A percentile compares a stretch with the other conserved stretches of the same genome.
phyloP scores from a whole-genome alignment of 2,329 filamentous ascomycete species.

The Pleurostoma richardsiae region DNA sequence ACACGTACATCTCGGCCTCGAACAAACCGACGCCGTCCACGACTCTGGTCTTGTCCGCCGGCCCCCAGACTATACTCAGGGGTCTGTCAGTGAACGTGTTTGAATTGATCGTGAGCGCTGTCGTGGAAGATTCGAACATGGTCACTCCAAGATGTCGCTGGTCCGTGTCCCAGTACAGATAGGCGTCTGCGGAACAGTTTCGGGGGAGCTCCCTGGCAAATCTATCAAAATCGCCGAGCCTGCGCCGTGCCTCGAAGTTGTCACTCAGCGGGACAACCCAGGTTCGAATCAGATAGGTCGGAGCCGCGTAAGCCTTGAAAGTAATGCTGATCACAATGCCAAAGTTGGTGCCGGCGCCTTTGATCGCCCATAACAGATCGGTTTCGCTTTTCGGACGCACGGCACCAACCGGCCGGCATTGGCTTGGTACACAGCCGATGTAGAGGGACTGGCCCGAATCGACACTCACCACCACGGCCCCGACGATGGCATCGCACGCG shows the following conservation, averaged over 20 bases:
- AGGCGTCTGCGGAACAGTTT: conserved; percentile 46
- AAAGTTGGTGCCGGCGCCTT: conserved; percentile 55
- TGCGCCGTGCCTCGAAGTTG: conserved; percentile 21
- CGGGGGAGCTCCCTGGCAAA: conserved; percentile 30
- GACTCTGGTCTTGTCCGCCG: conserved; percentile 19
- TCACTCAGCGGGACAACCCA: conserved; percentile 32
- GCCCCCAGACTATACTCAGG: conserved; percentile 27
- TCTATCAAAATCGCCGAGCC: conserved; percentile 33
- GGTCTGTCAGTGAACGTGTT: conserved; percentile 5
- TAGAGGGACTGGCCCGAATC: conserved; percentile 38
- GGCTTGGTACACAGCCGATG: conserved; percentile 44
- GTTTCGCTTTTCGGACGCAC: conserved; percentile 38
- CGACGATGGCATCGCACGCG: conserved; percentile 54
- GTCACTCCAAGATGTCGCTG: conserved; percentile 47
- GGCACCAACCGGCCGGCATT: conserved; percentile 33
- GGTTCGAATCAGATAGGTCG: conserved; percentile 30
- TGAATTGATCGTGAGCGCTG: conserved; percentile 6
- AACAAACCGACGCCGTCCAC: conserved; percentile 49
- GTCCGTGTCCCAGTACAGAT: conserved; percentile 44
- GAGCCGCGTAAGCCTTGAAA: conserved; percentile 40
- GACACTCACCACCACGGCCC: conserved; percentile 52
- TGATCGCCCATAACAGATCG: conserved; percentile 52
- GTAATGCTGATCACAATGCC: conserved; percentile 50
- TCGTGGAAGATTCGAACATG: conserved; percentile 33
- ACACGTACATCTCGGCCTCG: conserved; percentile 56